Percentiles rank a stretch among this genome's conserved stretches.
Evolutionary conservation across 2,329 filamentous ascomycete genomes (phyloP).

Genomic region (Pseudogymnoascus sp.): DNA sequence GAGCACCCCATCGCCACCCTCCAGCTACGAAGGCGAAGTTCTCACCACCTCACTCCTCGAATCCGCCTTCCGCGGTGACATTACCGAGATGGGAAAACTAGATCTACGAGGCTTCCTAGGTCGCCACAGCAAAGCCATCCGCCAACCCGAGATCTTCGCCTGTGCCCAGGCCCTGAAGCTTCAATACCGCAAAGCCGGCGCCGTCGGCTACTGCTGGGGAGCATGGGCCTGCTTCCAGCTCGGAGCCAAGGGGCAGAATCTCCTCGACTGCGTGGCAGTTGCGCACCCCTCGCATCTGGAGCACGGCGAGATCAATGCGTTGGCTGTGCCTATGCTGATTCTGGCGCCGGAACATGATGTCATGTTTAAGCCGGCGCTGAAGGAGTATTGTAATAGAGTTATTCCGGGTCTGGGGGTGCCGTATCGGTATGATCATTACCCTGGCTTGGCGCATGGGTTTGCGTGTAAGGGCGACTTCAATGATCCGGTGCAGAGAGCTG

Average conservation of each 20-base stretch:
- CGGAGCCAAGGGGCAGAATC: conserved; percentile 15
- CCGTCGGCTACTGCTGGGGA: conserved; percentile 19
- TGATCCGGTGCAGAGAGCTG: conserved; percentile 35
- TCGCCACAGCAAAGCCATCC: conserved; percentile 14
- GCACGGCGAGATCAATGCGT: conserved; percentile 38
- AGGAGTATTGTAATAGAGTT: conserved; percentile 34
- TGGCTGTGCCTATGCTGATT: conserved; percentile 44
- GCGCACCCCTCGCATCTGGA: conserved; percentile 31
- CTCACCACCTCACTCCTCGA: conserved; percentile 12
- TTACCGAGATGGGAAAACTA: background rate
- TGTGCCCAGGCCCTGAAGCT: conserved; percentile 12
- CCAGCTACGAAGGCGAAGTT: conserved; percentile 16
- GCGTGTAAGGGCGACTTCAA: conserved; percentile 36
- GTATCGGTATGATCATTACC: conserved; percentile 46
- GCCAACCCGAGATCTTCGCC: conserved; percentile 18
- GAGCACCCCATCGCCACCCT: background rate
- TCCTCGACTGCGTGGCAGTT: conserved; percentile 18
- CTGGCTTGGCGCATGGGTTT: conserved; percentile 41
- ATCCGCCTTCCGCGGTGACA: background rate
- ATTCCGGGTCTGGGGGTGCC: conserved; percentile 33
- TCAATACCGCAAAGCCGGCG: conserved; percentile 15
- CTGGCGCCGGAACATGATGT: conserved; percentile 43
- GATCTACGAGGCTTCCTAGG: conserved; percentile 16
- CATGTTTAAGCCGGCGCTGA: conserved; percentile 38
- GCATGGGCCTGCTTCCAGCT: conserved; percentile 19